Percentiles rank a stretch among this genome's conserved stretches.
Evolutionary conservation across 2,329 filamentous ascomycete species (phyloP).

Genomic region (Penicillium carneum): DNA sequence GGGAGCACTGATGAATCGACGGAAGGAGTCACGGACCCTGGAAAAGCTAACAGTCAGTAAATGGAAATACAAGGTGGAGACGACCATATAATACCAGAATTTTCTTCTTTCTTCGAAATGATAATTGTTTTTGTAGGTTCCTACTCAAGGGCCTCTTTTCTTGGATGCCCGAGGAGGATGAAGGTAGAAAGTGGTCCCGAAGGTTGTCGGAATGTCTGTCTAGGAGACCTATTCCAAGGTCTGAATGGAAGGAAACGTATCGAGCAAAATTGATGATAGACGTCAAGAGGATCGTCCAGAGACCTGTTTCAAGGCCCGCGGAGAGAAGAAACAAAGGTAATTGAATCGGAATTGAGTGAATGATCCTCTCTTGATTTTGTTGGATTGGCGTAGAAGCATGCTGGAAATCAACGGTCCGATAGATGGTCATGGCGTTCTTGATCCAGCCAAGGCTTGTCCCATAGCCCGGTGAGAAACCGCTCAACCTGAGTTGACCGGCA

Average conservation of each 20-base stretch:
- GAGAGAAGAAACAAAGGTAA: background rate
- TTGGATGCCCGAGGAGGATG: background rate
- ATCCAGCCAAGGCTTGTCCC: background rate
- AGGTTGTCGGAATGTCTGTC: background rate
- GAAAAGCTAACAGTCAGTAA: conserved; percentile 7
- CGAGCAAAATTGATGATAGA: background rate
- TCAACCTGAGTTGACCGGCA: background rate
- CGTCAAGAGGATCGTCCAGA: background rate
- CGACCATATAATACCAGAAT: conserved; percentile 1
- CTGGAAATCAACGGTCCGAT: background rate
- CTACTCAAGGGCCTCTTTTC: background rate
- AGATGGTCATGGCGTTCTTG: background rate
- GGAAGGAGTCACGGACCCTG: conserved; percentile 3
- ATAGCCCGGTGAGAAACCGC: background rate
- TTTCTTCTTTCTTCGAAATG: background rate
- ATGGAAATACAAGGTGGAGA: background rate
- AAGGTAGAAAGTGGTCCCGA: background rate
- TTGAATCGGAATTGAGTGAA: background rate
- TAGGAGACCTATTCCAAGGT: background rate
- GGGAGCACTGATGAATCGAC: background rate
- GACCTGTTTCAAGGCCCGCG: background rate
- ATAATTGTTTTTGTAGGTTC: background rate
- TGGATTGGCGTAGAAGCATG: background rate
- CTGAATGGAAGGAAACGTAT: background rate
- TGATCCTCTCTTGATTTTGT: background rate